These are phyloP conservation scores for Sphagnum tenellum DNA, from an alignment of 225 moss, liverwort and hornwort species.

Conservation along the genomic window DNA sequence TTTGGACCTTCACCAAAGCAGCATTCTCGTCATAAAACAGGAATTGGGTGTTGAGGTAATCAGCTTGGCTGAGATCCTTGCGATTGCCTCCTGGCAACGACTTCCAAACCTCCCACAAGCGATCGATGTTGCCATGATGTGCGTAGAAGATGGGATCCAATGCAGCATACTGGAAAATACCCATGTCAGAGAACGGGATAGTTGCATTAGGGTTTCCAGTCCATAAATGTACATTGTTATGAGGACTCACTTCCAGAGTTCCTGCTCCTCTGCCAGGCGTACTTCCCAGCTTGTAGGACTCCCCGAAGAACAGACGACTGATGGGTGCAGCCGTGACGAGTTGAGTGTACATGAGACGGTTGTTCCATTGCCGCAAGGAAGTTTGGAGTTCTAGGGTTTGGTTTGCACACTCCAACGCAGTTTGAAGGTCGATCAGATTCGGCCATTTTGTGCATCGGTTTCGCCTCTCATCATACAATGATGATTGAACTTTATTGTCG, in stretches of 20 bases:
- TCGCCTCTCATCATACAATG: constrained; percentile 11
- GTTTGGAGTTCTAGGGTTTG: not conserved
- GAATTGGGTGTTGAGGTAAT: constrained; percentile 31
- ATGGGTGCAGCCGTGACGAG: constrained; percentile 12
- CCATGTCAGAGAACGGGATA: constrained; percentile 19
- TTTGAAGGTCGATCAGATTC: constrained; percentile 15
- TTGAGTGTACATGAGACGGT: constrained; percentile 20
- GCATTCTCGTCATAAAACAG: constrained; percentile 50
- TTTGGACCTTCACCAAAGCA: constrained; percentile 28
- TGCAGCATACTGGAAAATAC: constrained; percentile 18
- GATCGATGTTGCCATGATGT: constrained; percentile 26
- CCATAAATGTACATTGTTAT: constrained; percentile 23
- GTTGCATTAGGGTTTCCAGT: constrained; percentile 4
- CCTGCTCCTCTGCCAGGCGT: constrained; percentile 4
- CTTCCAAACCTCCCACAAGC: constrained; percentile 30
- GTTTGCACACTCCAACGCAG: constrained; percentile 11
- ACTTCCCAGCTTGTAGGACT: constrained; percentile 24
- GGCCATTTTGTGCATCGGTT: constrained; percentile 33
- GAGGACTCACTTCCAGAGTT: constrained; percentile 31
- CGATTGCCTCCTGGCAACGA: constrained; percentile 16
- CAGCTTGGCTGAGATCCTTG: constrained; percentile 14
- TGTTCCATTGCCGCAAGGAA: constrained; percentile 20
- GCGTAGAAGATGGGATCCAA: constrained; percentile 16
- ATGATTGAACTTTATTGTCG: not conserved
- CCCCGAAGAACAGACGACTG: constrained; percentile 13